A percentile compares a stretch with the other conserved stretches of the same genome.
Conservation (phyloP, 495 filamentous ascomycete species). For the Copromyces sp. region DNA sequence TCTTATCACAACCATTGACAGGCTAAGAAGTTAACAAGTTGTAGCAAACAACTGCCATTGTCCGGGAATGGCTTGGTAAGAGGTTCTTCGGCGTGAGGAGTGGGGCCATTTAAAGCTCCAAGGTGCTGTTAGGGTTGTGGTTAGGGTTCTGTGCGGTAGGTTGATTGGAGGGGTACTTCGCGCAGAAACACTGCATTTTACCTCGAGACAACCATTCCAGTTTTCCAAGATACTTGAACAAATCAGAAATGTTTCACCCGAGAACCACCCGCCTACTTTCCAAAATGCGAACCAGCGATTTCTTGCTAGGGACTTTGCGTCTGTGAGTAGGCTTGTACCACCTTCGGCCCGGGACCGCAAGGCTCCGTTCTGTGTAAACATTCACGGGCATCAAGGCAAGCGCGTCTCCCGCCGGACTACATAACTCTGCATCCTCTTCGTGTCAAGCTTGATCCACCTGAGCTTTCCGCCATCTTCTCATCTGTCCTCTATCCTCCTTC, state of each 20-base stretch:
- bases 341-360: neutral
- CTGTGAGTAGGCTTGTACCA: neutral
- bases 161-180: neutral
- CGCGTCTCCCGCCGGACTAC: neutral
- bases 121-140: neutral
- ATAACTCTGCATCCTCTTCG: neutral
- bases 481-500: neutral
- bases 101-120: neutral
- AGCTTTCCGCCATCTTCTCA: neutral
- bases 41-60: neutral
- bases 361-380: neutral
- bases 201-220: neutral
- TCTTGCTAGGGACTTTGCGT: neutral
- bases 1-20: neutral
- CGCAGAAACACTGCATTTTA: neutral
- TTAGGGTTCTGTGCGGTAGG: neutral
- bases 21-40: neutral
- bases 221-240: neutral
- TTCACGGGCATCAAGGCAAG: neutral
- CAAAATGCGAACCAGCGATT: neutral
- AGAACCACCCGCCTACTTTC: neutral
- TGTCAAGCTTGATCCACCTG: neutral
- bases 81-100: neutral
- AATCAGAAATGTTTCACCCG: neutral
- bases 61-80: neutral